Evolutionary conservation across 768 basidiomycete species (phyloP).

Genomic region (Boletales sp.): DNA sequence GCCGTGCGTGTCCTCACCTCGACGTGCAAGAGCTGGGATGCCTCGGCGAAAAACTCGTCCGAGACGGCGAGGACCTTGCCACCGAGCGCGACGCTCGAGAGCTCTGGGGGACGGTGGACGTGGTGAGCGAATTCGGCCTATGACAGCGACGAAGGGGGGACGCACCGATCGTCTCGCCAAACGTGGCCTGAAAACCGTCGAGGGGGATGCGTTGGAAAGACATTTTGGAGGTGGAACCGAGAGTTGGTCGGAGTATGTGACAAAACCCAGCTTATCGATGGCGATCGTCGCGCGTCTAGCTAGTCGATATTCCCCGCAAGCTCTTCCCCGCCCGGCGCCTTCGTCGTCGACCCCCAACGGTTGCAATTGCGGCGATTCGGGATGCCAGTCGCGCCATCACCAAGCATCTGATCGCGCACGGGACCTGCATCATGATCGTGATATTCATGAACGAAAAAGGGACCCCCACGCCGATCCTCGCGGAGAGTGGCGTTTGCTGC

Average conservation of each 20-base stretch:
- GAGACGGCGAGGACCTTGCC: conserved; percentile 73
- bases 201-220: conserved; percentile 41
- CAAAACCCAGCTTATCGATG: not conserved
- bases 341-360: too few relatives aligned
- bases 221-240: conserved; percentile 30
- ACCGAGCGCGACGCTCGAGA: conserved; percentile 84
- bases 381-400: too few relatives aligned
- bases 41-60: conserved; percentile 96
- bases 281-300: too few relatives aligned
- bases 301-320: too few relatives aligned
- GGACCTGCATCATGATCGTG: too few relatives aligned
- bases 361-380: too few relatives aligned
- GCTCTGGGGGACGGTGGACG: conserved; percentile 46
- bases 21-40: conserved; percentile 75
- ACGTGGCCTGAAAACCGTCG: conserved; percentile 44
- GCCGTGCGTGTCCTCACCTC: too few relatives aligned
- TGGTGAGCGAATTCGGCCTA: not conserved
- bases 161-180: conserved; percentile 52
- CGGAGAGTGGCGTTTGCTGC: too few relatives aligned
- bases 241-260: not conserved
- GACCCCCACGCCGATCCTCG: too few relatives aligned
- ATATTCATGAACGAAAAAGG: too few relatives aligned
- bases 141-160: not conserved
- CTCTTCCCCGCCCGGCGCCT: too few relatives aligned
- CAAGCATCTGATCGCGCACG: too few relatives aligned